A percentile compares a stretch with the other conserved stretches of the same genome.
phyloP scores from a whole-genome alignment of 1,284 basidiomycete genomes.

The Ganoderma lingzhi region DNA sequence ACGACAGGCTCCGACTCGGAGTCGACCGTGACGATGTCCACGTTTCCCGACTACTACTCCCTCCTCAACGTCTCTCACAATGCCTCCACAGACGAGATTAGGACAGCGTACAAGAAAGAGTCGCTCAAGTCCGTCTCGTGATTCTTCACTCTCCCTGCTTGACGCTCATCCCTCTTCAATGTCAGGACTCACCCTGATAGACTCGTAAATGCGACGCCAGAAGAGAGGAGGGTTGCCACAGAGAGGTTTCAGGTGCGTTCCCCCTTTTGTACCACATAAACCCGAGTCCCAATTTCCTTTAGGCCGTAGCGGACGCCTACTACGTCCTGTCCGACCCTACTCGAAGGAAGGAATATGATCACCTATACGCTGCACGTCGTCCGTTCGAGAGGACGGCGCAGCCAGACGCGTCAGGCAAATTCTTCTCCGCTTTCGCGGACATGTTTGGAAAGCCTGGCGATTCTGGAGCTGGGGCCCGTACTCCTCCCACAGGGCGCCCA shows the following conservation, averaged over 20 bases:
- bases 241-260: conserved; percentile 79
- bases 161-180: conserved; percentile 27
- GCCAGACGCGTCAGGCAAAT: conserved; percentile 73
- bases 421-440: conserved; percentile 81
- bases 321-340: conserved; percentile 90
- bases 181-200: conserved; percentile 90
- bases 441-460: conserved; percentile 63
- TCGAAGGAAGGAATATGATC: conserved; percentile 85
- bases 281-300: neutral
- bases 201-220: conserved; percentile 75
- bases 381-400: conserved; percentile 61
- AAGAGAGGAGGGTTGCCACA: conserved; percentile 79
- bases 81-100: conserved; percentile 77
- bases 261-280: neutral
- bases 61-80: conserved; percentile 65
- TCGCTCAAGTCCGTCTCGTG: conserved; percentile 60
- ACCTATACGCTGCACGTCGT: conserved; percentile 63
- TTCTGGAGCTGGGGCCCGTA: conserved; percentile 40
- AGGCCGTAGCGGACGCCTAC: conserved; percentile 95
- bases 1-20: neutral
- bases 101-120: conserved; percentile 85
- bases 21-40: conserved; percentile 51
- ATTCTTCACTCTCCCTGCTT: neutral
- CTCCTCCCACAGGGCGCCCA: conserved; percentile 58
- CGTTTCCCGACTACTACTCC: conserved; percentile 81